These are phyloP conservation scores for Bromus sterilis DNA, from an alignment of 176 grass and related monocot genomes.

Conservation along the genomic window DNA sequence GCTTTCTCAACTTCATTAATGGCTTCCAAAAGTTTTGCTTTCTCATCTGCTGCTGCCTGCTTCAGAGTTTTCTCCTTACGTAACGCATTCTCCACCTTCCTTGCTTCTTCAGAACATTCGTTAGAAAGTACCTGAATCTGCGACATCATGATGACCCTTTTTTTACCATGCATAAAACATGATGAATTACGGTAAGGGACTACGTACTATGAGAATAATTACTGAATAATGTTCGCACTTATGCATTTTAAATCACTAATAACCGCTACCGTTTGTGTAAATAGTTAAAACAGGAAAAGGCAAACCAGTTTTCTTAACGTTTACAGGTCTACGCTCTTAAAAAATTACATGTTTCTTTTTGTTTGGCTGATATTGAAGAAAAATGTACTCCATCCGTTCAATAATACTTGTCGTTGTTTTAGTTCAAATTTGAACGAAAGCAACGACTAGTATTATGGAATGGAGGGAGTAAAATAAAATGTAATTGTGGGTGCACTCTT, in stretches of 20 bases:
- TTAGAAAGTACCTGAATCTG: conserved; percentile 75
- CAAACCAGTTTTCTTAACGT: neutral
- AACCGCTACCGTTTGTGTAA: neutral
- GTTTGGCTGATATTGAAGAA: neutral
- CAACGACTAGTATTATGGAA: too few species aligned
- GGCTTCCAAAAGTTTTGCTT: conserved; percentile 36
- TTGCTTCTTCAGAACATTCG: conserved; percentile 59
- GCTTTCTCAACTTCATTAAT: conserved; percentile 38
- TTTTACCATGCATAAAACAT: neutral
- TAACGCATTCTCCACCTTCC: conserved; percentile 47
- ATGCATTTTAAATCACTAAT: neutral
- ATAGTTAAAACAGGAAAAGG: neutral
- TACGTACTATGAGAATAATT: neutral
- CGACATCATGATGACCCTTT: neutral
- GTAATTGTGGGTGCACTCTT: neutral
- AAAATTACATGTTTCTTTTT: neutral
- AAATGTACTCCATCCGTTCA: too few species aligned
- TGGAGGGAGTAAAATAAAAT: too few species aligned
- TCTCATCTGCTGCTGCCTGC: conserved; percentile 32
- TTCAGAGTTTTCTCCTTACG: conserved; percentile 51
- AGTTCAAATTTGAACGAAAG: too few species aligned
- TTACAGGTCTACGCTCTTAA: neutral
- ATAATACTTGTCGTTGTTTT: too few species aligned
- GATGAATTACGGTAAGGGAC: neutral
- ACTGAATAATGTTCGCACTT: neutral